phyloP scores from a whole-genome alignment of 805 yeast genomes.

The Kuraishia hungarica region DNA sequence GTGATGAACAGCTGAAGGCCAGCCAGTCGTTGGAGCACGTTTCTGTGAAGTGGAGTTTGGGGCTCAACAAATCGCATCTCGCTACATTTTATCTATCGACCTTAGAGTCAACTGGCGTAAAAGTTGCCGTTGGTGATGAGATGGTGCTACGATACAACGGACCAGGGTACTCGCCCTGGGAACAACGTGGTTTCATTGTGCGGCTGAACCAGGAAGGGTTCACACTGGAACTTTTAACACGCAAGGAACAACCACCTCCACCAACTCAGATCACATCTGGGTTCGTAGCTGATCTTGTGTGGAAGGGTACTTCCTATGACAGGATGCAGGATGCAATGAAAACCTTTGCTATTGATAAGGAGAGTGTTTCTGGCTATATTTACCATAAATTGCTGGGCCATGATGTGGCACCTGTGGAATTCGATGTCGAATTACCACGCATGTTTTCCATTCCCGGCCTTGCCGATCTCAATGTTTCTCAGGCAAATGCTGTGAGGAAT shows the following conservation, averaged over 20 bases:
- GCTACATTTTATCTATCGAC: conserved; percentile 55
- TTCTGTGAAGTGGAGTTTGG: conserved; percentile 64
- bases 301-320: conserved; percentile 79
- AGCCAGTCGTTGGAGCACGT: conserved; percentile 70
- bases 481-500: conserved; percentile 62
- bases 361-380: conserved; percentile 64
- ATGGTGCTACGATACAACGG: conserved; percentile 61
- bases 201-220: conserved; percentile 57
- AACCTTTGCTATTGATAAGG: conserved; percentile 58
- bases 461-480: conserved; percentile 68
- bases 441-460: conserved; percentile 58
- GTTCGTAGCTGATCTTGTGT: conserved; percentile 78
- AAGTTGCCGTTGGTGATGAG: conserved; percentile 81
- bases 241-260: conserved; percentile 29
- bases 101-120: conserved; percentile 54
- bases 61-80: conserved; percentile 53
- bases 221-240: conserved; percentile 55
- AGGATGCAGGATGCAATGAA: conserved; percentile 79
- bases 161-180: conserved; percentile 54
- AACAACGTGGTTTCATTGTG: conserved; percentile 61
- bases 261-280: conserved; percentile 54
- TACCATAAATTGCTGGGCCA: conserved; percentile 79
- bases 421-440: conserved; percentile 53
- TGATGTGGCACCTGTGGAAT: conserved; percentile 55
- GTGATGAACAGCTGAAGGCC: conserved; percentile 66